A percentile compares a stretch with the other conserved stretches of the same genome.
phyloP scores from a whole-genome alignment of 2,329 filamentous ascomycete species.

The Pseudocercospora fijiensis region DNA sequence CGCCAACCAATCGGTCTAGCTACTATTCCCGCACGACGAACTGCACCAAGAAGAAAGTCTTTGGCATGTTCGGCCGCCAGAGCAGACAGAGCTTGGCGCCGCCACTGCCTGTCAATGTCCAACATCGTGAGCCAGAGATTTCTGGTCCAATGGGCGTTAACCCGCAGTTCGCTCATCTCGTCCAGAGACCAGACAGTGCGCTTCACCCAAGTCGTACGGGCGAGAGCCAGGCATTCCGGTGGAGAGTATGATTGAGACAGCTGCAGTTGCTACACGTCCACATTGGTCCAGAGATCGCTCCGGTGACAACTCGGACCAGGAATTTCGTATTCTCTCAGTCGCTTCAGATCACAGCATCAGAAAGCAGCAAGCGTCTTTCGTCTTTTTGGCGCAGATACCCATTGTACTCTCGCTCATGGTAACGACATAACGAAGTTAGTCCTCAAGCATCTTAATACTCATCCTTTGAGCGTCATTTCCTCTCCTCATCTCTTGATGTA shows the following conservation, averaged over 20 bases:
- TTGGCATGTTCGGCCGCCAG: constrained; percentile 33
- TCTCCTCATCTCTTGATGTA: constrained; percentile 5
- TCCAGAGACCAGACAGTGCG: constrained; percentile 54
- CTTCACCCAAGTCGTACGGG: constrained; percentile 51
- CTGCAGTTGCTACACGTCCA: neutral
- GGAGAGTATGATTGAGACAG: constrained; percentile 27
- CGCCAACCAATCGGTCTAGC: constrained; percentile 31
- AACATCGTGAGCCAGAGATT: constrained; percentile 44
- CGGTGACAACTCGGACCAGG: neutral
- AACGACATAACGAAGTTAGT: constrained; percentile 16
- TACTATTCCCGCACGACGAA: constrained; percentile 40
- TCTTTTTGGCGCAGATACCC: constrained; percentile 5
- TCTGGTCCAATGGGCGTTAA: constrained; percentile 56
- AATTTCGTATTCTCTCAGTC: constrained; percentile 11
- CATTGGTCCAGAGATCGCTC: neutral
- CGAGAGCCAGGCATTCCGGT: constrained; percentile 37
- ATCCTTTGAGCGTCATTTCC: neutral
- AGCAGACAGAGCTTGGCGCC: constrained; percentile 45
- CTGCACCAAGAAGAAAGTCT: constrained; percentile 40
- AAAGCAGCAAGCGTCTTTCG: constrained; percentile 1
- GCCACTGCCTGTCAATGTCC: constrained; percentile 47
- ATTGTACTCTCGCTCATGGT: constrained; percentile 14
- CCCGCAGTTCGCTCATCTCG: constrained; percentile 54
- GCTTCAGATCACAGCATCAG: constrained; percentile 9
- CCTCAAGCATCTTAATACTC: neutral